Percentiles rank a stretch among this genome's conserved stretches.
Evolutionary conservation across 306 rosid genomes (phyloP).

Genomic region (Pyrus communis): DNA sequence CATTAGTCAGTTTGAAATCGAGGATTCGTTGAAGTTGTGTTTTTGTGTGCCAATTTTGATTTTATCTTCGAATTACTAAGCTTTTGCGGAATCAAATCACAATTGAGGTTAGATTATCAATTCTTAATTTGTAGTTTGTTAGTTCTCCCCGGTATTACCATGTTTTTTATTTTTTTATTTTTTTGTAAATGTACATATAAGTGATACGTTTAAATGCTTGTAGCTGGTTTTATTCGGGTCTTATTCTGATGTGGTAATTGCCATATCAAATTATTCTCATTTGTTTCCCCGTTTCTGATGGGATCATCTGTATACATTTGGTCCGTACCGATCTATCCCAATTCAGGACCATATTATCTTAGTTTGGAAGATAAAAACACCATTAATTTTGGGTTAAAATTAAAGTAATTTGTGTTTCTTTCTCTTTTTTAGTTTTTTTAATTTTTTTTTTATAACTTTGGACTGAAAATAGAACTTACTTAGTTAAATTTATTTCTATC

Average conservation of each 20-base stretch:
- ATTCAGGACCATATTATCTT: too few relatives aligned
- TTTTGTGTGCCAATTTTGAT: background rate
- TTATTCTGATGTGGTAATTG: background rate
- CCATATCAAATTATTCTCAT: background rate
- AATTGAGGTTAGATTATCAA: background rate
- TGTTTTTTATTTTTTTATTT: background rate
- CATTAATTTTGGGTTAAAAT: too few relatives aligned
- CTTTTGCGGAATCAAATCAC: background rate
- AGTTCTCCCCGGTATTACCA: background rate
- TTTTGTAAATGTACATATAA: background rate
- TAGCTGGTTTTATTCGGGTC: background rate
- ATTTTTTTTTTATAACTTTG: background rate
- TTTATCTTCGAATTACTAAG: background rate
- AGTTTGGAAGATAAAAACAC: too few relatives aligned
- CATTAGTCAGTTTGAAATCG: background rate
- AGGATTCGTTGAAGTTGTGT: background rate
- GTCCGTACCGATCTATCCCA: too few relatives aligned
- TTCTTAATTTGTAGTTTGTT: background rate
- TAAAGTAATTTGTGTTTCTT: background rate
- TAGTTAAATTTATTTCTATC: background rate
- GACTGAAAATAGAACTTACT: background rate
- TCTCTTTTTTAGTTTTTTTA: background rate
- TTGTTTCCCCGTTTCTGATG: background rate
- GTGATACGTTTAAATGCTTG: background rate
- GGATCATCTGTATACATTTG: background rate